Percentiles rank a stretch among this genome's conserved stretches.
phyloP scores from a whole-genome alignment of 2,329 filamentous ascomycete species.

The Arthrobotrys iridis region DNA sequence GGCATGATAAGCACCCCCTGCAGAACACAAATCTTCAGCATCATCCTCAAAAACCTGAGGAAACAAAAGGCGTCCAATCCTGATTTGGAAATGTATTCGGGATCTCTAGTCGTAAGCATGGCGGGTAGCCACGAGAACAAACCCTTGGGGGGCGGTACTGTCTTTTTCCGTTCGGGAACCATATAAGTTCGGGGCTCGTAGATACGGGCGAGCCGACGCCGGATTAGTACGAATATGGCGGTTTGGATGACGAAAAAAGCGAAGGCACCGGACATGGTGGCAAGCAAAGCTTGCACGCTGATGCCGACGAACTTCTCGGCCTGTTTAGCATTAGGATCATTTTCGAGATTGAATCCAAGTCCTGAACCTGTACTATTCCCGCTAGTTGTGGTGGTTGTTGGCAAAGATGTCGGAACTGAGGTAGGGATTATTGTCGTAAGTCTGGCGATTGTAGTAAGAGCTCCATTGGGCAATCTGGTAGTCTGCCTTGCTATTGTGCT shows the following conservation, averaged over 20 bases:
- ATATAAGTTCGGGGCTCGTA: conserved; percentile 50
- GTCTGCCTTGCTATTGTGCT: conserved; percentile 6
- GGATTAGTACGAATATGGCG: conserved; percentile 27
- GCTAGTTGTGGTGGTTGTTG: conserved; percentile 17
- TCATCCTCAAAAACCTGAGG: conserved; percentile 83
- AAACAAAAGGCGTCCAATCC: conserved; percentile 98
- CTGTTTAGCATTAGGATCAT: conserved; percentile 32
- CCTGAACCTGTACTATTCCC: background rate
- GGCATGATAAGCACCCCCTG: conserved; percentile 81
- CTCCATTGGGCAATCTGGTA: conserved; percentile 4
- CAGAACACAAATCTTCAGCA: conserved; percentile 91
- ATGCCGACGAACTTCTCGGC: conserved; percentile 42
- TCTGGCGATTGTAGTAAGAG: conserved; percentile 2
- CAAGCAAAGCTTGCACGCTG: conserved; percentile 38
- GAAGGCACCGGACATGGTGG: conserved; percentile 49
- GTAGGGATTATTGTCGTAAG: background rate
- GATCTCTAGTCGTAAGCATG: conserved; percentile 60
- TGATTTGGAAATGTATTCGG: conserved; percentile 90
- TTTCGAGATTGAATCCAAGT: conserved; percentile 9
- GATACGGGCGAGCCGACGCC: conserved; percentile 32
- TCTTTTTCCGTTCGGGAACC: conserved; percentile 51
- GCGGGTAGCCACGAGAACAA: conserved; percentile 41
- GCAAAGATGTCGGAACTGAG: background rate
- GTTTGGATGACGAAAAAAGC: conserved; percentile 47
- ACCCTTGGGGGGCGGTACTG: conserved; percentile 28